phyloP scores from a whole-genome alignment of 495 filamentous ascomycete genomes.

The Daldinia caldariorum region DNA sequence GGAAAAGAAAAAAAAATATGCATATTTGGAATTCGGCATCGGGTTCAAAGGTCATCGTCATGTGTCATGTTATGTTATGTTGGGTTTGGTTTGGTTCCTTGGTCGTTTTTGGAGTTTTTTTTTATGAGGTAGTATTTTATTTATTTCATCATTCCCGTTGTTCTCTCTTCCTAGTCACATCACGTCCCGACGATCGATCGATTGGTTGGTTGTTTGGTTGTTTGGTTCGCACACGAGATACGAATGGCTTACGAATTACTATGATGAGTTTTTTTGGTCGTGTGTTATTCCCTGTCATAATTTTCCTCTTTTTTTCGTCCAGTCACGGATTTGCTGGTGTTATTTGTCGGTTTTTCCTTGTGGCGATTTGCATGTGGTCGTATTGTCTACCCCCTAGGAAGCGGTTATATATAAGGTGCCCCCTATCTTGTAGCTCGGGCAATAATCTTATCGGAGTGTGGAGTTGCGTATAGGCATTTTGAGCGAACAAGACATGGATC shows the following conservation, averaged over 20 bases:
- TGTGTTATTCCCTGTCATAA: background rate
- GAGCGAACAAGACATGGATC: too few relatives aligned
- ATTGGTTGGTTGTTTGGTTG: background rate
- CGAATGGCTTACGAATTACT: background rate
- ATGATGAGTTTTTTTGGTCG: background rate
- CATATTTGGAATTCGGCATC: background rate
- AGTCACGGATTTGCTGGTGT: background rate
- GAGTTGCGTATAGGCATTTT: background rate
- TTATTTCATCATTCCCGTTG: conserved; percentile 1
- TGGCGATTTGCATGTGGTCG: background rate
- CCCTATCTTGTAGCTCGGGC: background rate
- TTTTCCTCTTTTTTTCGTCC: background rate
- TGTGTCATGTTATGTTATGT: background rate
- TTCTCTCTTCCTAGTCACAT: background rate
- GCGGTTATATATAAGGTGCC: background rate
- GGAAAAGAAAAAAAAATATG: background rate
- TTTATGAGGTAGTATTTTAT: too few relatives aligned
- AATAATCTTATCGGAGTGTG: background rate
- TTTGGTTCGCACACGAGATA: background rate
- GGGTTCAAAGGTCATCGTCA: background rate
- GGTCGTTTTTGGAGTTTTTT: background rate
- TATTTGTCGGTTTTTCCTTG: background rate
- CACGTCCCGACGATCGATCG: background rate
- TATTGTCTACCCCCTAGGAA: background rate
- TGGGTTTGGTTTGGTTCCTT: background rate